Conservation (phyloP, 2,329 filamentous ascomycete genomes). For the Fusarium avenaceum region DNA sequence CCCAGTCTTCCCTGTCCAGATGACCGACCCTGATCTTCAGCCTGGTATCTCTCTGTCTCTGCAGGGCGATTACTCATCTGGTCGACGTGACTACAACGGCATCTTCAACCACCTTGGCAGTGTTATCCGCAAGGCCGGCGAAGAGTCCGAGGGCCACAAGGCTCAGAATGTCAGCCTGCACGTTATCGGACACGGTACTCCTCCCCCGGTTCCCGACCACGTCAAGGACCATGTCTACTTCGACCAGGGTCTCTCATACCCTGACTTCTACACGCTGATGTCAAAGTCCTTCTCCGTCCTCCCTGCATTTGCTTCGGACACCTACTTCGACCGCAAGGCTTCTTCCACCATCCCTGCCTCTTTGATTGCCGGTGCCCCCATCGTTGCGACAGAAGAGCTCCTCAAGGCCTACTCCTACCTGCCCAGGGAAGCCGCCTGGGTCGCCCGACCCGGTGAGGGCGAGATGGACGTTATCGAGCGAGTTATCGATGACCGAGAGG, state of each 20-base stretch:
- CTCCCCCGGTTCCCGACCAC: slow-evolving; percentile 43
- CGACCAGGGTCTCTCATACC: slow-evolving; percentile 47
- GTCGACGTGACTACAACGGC: slow-evolving; percentile 46
- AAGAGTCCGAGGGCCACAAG: slow-evolving; percentile 11
- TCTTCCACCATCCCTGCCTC: slow-evolving; percentile 49
- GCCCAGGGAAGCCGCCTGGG: slow-evolving; percentile 45
- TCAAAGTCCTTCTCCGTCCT: slow-evolving; percentile 43
- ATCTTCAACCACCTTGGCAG: slow-evolving; percentile 47
- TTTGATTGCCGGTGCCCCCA: slow-evolving; percentile 47
- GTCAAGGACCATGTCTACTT: slow-evolving; percentile 44
- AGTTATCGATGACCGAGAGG: slow-evolving; percentile 42
- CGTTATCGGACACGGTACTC: slow-evolving; percentile 46
- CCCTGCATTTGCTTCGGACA: slow-evolving; percentile 47
- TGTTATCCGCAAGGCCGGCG: slow-evolving; percentile 42
- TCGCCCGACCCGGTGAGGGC: slow-evolving; percentile 42
- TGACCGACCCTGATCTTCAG: slow-evolving; percentile 32
- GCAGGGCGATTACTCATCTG: slow-evolving; percentile 49
- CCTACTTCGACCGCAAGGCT: slow-evolving; percentile 49
- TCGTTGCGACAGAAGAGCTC: slow-evolving; percentile 46
- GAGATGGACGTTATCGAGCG: slow-evolving; percentile 49
- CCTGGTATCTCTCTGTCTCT: slow-evolving; percentile 45
- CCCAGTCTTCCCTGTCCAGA: slow-evolving; percentile 46
- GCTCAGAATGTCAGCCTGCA: slow-evolving; percentile 44
- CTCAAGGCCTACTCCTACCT: slow-evolving; percentile 48
- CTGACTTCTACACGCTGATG: slow-evolving; percentile 46